These are phyloP conservation scores for Coemansia sp. DNA, from an alignment of 192 early-diverging fungal species.

Conservation along the genomic window DNA sequence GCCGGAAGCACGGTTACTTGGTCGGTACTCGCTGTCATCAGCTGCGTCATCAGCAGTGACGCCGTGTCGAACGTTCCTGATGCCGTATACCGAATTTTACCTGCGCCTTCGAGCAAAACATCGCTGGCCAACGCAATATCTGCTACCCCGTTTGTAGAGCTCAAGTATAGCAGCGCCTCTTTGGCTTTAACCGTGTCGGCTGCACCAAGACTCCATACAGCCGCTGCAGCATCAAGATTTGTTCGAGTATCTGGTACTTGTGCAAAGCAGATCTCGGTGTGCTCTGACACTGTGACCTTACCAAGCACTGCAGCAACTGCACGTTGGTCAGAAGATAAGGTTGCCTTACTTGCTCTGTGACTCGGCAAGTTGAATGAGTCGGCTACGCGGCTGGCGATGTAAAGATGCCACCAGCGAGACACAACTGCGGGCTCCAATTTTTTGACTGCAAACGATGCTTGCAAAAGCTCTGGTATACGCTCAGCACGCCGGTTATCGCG, in stretches of 20 bases:
- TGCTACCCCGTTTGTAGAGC: neutral
- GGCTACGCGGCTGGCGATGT: neutral
- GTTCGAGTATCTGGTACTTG: neutral
- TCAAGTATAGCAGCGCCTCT: conserved; percentile 28
- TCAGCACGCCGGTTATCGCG: neutral
- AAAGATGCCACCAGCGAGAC: neutral
- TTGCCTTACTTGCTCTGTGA: neutral
- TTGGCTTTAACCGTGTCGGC: conserved; percentile 20
- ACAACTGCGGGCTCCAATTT: neutral
- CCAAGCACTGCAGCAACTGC: neutral
- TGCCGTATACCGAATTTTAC: conserved; percentile 20
- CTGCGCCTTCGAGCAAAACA: conserved; percentile 16
- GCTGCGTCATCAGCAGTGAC: conserved; percentile 19
- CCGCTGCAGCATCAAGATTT: neutral
- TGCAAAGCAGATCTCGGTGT: conserved; percentile 7
- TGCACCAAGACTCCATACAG: neutral
- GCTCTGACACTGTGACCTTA: neutral
- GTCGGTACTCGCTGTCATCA: conserved; percentile 12
- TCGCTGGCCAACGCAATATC: conserved; percentile 10
- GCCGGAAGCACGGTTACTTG: conserved; percentile 10
- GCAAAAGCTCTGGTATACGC: neutral
- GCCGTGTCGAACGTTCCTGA: conserved; percentile 32
- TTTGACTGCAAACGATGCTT: neutral
- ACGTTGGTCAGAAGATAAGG: neutral
- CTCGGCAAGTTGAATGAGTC: neutral